phyloP scores from a whole-genome alignment of 2,329 filamentous ascomycete species.

The Cladosporium sp. region DNA sequence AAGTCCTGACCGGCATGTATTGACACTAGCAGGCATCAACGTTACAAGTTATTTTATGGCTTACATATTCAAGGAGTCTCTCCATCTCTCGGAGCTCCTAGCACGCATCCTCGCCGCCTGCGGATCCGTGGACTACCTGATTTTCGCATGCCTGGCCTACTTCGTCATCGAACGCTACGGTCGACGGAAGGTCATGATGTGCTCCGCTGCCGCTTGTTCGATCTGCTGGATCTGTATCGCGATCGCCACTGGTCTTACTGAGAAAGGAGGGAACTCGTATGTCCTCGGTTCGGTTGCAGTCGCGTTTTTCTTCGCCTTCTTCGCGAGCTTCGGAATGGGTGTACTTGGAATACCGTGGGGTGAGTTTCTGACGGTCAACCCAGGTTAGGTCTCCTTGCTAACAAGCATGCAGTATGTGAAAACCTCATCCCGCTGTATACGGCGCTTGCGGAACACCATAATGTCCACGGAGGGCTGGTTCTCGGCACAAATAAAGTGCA shows the following conservation, averaged over 20 bases:
- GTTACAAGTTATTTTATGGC: conserved; percentile 32
- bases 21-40: conserved; percentile 16
- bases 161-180: conserved; percentile 46
- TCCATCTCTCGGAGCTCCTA: conserved; percentile 33
- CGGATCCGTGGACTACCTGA: conserved; percentile 46
- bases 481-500: too few species aligned
- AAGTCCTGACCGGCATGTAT: too few species aligned
- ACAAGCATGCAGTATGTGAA: neutral
- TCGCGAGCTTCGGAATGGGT: conserved; percentile 34
- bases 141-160: conserved; percentile 41
- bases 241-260: conserved; percentile 36
- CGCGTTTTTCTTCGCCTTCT: conserved; percentile 39
- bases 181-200: conserved; percentile 45
- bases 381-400: neutral
- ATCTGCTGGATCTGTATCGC: conserved; percentile 46
- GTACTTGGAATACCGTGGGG: conserved; percentile 35
- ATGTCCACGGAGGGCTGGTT: too few species aligned
- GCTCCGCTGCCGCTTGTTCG: conserved; percentile 42
- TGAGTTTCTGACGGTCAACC: conserved; percentile 11
- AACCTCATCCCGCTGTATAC: too few species aligned
- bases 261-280: conserved; percentile 37
- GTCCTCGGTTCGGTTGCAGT: conserved; percentile 44
- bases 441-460: too few species aligned
- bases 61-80: conserved; percentile 36
- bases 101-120: conserved; percentile 44